Evolutionary conservation across 1,284 basidiomycete species (phyloP), one percentile per base, ranked within the genome.

Genomic region (Ceratobasidium papillatum): DNA sequence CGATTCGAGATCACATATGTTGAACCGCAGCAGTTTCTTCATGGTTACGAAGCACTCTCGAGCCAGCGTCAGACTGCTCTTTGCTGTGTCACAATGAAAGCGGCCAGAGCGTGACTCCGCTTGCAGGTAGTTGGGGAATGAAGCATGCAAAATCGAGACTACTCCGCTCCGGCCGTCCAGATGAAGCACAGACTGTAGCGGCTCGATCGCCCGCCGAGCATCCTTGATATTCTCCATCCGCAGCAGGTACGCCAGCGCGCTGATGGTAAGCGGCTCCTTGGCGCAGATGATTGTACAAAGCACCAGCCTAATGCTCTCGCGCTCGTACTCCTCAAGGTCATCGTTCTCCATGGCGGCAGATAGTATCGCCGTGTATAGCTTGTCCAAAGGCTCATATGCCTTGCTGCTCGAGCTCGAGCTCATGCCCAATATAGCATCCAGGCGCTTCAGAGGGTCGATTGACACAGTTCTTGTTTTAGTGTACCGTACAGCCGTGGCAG

Each of bases 1-100:
- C 19, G 65, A 54, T 22, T 54, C 65, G 34, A 68, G 32, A 3
- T 36, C n/a, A 25, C 65, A 68, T 3, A 68, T 68, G 34, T 68
- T 68, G 65, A 68, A 68, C 36, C 34, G 51, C 25, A 54, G 51
- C 17, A 36, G 22, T 3, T 9, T 36, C n/a, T 68, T 56, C 30
- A 52, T 34, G 2, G 22, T 36, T 9, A 30, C 43, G 8, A 65
- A 36, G 47, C 63, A 65, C 12, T 30, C 9, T 19, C 14, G 25
- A 17, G 63, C 63, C 22, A 65, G 17, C n/a, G 32, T 9, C 22
- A 30, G 27, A 25, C 34, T 14, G 32, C 34, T 17, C 19, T 3
- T 9, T 4, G 4, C n/a, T 19, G 11, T 4, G 27, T 51, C 32
- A 27, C 43, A 65, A 5, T 12, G 34, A 30, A 49, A 65, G 4